A percentile compares a stretch with the other conserved stretches of the same genome.
Conservation (phyloP, 768 basidiomycete species). For the Hypholoma fasciculare region DNA sequence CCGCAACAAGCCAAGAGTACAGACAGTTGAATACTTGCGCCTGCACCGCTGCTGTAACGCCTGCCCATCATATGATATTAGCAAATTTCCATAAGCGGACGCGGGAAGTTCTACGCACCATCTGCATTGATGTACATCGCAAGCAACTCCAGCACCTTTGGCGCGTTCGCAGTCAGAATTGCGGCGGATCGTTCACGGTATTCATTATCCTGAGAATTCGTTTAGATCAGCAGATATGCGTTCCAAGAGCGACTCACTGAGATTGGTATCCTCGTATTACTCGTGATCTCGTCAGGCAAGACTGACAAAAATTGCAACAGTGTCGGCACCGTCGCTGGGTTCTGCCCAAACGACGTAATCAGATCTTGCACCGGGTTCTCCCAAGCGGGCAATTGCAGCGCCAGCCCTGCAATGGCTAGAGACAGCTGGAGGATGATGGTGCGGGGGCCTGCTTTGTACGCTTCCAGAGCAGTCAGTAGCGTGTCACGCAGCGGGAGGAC, state of each 20-base stretch:
- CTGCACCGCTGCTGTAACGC: slow-evolving; percentile 79
- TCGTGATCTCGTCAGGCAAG: slow-evolving; percentile 85
- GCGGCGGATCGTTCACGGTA: slow-evolving; percentile 59
- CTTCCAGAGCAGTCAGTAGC: slow-evolving; percentile 72
- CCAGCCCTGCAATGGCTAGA: slow-evolving; percentile 86
- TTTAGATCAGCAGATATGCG: not conserved
- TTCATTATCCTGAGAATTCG: slow-evolving; percentile 63
- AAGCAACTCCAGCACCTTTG: slow-evolving; percentile 74
- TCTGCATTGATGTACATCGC: slow-evolving; percentile 86
- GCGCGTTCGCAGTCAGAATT: slow-evolving; percentile 69
- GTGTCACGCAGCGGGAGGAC: slow-evolving; percentile 85
- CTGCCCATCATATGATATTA: slow-evolving; percentile 37
- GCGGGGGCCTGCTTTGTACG: slow-evolving; percentile 74
- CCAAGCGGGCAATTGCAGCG: slow-evolving; percentile 89
- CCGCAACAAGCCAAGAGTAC: slow-evolving; percentile 84
- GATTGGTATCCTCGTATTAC: slow-evolving; percentile 85
- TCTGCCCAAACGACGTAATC: slow-evolving; percentile 83
- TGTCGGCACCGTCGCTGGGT: slow-evolving; percentile 80
- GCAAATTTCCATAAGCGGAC: not conserved
- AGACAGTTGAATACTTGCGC: slow-evolving; percentile 82
- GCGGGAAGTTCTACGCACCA: slow-evolving; percentile 51
- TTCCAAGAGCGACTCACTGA: slow-evolving; percentile 56
- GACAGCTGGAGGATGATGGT: slow-evolving; percentile 88
- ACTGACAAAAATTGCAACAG: slow-evolving; percentile 88
- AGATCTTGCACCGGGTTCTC: slow-evolving; percentile 74